Evolutionary conservation across 768 basidiomycete genomes (phyloP), one percentile per base, ranked within the genome.

Genomic region (Mycena sanguinolenta): DNA sequence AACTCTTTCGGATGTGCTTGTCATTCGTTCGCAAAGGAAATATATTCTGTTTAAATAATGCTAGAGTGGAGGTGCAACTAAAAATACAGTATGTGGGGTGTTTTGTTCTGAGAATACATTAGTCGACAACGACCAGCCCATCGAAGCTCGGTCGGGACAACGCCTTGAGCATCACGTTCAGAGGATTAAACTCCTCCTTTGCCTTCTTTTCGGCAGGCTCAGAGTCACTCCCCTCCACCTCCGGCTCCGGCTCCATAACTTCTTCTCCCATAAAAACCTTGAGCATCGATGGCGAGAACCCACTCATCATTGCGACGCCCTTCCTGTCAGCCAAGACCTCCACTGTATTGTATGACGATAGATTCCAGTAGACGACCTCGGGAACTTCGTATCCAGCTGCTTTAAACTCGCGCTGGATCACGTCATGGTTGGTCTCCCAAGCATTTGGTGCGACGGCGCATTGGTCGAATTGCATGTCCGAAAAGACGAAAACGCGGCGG

Each of bases 381-480:
- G 92, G 93, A 30, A 93, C 77, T 67, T 91, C 88, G 73, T 94
- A 94, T 66, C 92, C 92, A 5, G 89, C 90, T 67, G 84, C 77
- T 54, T 75, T 75, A 71, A 89, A 94, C 75, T 84, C 88, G 67
- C 80, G 75, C 76, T 84, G 84, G 46, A 93, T 86, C 25, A 77
- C 77, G 38, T 90, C 85, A 73, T 93, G 86, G 54, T 88, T 91
- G 44, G 92, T 94, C 73, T 87, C 84, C 90, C 91, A 92, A 1
- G 53, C 21, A 32, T 19, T 5, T 12, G 65, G 65, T 0, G 71
- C 59, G 3, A 60, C 19, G 50, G 39, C 65, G 36, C 63, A 59
- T 2, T 1, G 7, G 75, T 93, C 90, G 71, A 94, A 94, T 79
- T 93, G 92, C 92, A 94, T 93, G 76, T 94, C 92, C 3, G 88